Conservation (phyloP, 768 basidiomycete species). For the Cystofilobasidium ferigula region DNA sequence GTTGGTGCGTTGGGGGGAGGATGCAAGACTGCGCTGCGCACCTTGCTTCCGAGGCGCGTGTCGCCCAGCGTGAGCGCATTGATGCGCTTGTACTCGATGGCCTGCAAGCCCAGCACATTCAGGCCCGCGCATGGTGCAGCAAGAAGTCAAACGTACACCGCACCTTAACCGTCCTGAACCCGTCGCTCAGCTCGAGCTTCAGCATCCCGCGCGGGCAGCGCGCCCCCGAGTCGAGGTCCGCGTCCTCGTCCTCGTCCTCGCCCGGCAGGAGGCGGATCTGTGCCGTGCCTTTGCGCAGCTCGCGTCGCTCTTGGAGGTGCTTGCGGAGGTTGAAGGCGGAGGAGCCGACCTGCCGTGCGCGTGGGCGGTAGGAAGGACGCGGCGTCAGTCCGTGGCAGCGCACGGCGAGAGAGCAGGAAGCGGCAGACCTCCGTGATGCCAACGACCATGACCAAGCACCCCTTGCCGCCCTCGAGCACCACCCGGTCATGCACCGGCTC, state of each 20-base stretch:
- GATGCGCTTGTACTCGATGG: conserved; percentile 25
- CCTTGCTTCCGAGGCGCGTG: conserved; percentile 15
- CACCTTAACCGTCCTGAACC: conserved; percentile 8
- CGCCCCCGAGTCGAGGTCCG: conserved; percentile 2
- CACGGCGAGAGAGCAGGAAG: too few relatives aligned
- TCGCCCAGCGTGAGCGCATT: conserved; percentile 15
- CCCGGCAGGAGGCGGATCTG: conserved; percentile 10
- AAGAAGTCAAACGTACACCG: too few relatives aligned
- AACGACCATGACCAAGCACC: conserved; percentile 20
- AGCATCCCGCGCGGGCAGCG: conserved; percentile 22
- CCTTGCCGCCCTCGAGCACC: conserved; percentile 6
- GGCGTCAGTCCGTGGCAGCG: too few relatives aligned
- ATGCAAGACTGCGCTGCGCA: neutral
- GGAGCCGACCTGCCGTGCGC: conserved; percentile 7
- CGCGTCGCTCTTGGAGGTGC: conserved; percentile 14
- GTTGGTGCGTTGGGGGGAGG: neutral
- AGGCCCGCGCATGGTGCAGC: too few relatives aligned
- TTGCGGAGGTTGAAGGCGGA: conserved; percentile 19
- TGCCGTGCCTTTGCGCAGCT: conserved; percentile 15
- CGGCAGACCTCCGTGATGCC: conserved; percentile 23
- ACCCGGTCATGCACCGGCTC: conserved; percentile 6
- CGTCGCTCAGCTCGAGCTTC: conserved; percentile 23
- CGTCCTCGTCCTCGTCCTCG: conserved; percentile 20
- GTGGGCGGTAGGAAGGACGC: neutral
- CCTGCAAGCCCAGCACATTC: too few relatives aligned